phyloP scores from a whole-genome alignment of 352 stramenopile genomes.

The Phytophthora quininea region DNA sequence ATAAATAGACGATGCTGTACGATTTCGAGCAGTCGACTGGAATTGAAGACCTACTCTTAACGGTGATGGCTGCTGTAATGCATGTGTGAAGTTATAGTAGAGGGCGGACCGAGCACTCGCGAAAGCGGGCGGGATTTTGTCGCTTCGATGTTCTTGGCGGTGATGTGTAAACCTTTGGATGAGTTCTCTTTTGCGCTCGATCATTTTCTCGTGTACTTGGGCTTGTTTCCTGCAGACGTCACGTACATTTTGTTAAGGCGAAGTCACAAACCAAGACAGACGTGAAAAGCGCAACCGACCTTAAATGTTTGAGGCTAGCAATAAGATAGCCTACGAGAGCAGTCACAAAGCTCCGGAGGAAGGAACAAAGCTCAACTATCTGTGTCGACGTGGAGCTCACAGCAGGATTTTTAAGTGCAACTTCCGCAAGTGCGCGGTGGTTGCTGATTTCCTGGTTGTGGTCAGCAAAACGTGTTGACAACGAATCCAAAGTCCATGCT shows the following conservation, averaged over 20 bases:
- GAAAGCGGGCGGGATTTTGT: constrained; percentile 44
- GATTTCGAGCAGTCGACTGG: not conserved
- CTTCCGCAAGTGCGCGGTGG: constrained; percentile 19
- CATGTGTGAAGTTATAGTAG: too few species aligned
- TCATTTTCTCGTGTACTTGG: constrained; percentile 51
- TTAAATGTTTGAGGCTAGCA: constrained; percentile 31
- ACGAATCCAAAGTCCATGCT: not conserved
- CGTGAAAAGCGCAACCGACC: too few species aligned
- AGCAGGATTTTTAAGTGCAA: constrained; percentile 14
- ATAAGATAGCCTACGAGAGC: constrained; percentile 30
- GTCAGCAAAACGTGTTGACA: constrained; percentile 7
- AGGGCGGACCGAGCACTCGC: constrained; percentile 52
- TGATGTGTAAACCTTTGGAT: constrained; percentile 69
- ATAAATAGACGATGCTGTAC: constrained; percentile 2
- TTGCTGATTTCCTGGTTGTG: constrained; percentile 14
- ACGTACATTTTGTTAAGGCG: too few species aligned
- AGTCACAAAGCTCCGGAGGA: constrained; percentile 32
- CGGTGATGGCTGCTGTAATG: too few species aligned
- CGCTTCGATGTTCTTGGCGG: constrained; percentile 53
- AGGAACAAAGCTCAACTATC: constrained; percentile 31
- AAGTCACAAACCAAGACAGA: too few species aligned
- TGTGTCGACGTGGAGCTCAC: constrained; percentile 24
- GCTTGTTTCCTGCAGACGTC: constrained; percentile 48
- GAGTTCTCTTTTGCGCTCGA: constrained; percentile 64
- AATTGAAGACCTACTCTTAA: too few species aligned